Conservation (phyloP, 2,329 filamentous ascomycete species). For the Ceratocystis ficicola region DNA sequence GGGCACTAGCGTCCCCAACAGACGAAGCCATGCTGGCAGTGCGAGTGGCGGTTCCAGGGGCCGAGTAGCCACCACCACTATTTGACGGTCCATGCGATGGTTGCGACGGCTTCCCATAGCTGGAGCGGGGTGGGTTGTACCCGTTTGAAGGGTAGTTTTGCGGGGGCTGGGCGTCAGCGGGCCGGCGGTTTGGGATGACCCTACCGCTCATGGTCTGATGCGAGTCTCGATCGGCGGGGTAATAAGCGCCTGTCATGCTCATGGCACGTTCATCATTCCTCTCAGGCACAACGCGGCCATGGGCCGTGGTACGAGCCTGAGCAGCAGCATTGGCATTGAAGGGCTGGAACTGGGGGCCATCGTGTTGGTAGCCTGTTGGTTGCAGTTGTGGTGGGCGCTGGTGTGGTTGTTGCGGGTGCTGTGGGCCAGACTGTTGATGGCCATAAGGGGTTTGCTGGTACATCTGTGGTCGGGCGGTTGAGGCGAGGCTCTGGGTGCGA, state of each 20-base stretch:
- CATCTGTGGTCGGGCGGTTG: slow-evolving; percentile 58
- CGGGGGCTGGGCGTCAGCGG: slow-evolving; percentile 30
- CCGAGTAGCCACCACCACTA: slow-evolving; percentile 31
- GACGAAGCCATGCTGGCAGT: slow-evolving; percentile 52
- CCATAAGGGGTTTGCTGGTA: slow-evolving; percentile 52
- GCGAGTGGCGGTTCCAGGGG: slow-evolving; percentile 44
- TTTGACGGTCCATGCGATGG: slow-evolving; percentile 27
- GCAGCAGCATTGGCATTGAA: slow-evolving; percentile 20
- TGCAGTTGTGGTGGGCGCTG: slow-evolving; percentile 46
- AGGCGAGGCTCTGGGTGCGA: slow-evolving; percentile 85
- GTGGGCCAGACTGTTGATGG: slow-evolving; percentile 46
- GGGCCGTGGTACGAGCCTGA: slow-evolving; percentile 68
- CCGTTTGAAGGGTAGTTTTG: slow-evolving; percentile 15
- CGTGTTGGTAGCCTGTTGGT: slow-evolving; percentile 5
- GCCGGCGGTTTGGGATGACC: slow-evolving; percentile 63
- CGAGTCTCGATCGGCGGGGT: slow-evolving; percentile 60
- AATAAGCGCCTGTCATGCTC: slow-evolving; percentile 71
- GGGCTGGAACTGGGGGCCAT: slow-evolving; percentile 18
- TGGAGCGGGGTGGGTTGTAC: slow-evolving; percentile 24
- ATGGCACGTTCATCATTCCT: slow-evolving; percentile 86
- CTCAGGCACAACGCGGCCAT: slow-evolving; percentile 83
- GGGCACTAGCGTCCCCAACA: slow-evolving; percentile 36
- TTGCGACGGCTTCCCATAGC: slow-evolving; percentile 29
- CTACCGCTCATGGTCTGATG: slow-evolving; percentile 91
- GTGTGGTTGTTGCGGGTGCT: background rate